Conservation (phyloP, 345 rosid species). For the Melastoma malabathricum region DNA sequence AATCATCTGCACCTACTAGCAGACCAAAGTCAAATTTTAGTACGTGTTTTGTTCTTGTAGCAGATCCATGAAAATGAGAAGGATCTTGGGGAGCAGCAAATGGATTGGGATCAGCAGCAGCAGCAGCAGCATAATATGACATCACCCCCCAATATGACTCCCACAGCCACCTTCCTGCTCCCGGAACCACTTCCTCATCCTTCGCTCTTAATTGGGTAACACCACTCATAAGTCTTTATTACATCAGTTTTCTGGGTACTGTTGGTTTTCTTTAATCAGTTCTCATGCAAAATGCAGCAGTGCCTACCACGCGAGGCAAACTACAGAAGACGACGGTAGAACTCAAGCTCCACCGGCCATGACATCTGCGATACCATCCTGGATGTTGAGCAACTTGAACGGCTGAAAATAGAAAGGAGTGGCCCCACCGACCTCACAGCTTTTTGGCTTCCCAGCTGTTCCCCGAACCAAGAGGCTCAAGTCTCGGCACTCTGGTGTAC, state of each 20-base stretch:
- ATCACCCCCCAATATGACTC: constrained; percentile 2
- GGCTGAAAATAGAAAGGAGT: constrained; percentile 5
- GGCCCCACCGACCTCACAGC: neutral
- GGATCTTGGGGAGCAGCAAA: constrained; percentile 13
- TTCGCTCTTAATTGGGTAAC: constrained; percentile 37
- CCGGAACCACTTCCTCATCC: constrained; percentile 13
- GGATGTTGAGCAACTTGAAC: constrained; percentile 32
- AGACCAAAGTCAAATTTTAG: neutral
- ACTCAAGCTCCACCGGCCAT: constrained; percentile 9
- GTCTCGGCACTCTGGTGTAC: no score
- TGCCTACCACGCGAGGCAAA: constrained; percentile 8
- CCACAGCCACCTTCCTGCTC: constrained; percentile 13
- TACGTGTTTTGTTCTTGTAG: neutral
- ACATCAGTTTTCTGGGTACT: no score
- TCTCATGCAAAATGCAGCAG: constrained; percentile 14
- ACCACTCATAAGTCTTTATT: neutral
- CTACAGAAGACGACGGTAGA: constrained; percentile 11
- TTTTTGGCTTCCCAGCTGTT: neutral
- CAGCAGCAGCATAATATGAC: constrained; percentile 18
- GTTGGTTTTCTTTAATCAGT: neutral
- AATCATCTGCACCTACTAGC: neutral
- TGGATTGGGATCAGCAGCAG: neutral
- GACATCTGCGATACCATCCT: constrained; percentile 19
- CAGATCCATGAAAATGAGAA: constrained; percentile 31
- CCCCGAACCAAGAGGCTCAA: neutral